Base-by-base conservation (phyloP, 2,329 filamentous ascomycete species). In the Scedosporium aurantiacum region DNA sequence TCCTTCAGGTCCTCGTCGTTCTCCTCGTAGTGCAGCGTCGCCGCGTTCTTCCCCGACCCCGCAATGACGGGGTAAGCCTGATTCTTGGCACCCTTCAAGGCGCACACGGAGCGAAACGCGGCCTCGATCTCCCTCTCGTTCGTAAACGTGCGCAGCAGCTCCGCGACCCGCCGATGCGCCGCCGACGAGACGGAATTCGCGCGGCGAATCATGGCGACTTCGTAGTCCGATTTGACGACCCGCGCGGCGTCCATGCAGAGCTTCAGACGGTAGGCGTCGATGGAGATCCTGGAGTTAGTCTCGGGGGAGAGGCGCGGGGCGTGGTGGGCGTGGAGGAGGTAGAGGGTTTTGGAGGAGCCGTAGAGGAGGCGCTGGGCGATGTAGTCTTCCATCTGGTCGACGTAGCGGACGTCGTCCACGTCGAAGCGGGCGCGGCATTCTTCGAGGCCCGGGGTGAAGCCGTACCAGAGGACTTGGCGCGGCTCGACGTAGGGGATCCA, bases 11-110 rank as follows among this genome's bases (percentile, higher is more conserved):
- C 74, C 67, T 88, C 82, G 68, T 95, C 81, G 70, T 99, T 97
- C 60, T 82, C 83, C 52, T 83, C 82, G 72, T 99, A 99, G 73
- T 99, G 94, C 47, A 97, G 78, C 0, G 89, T 92, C 14, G 88
- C 86, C 5, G 89, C 91, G 69, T 94, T 94, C n/a, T 79, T 70
- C 1, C 93, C 93, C 1, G 88, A 85, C 1, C 89, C 93, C 55
- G 90, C 90, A 67, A 99, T 97, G n/a, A 91, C 83, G 56, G 87
- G 84, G 71, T 99, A 99, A 0, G 93, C 86, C 76, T 96, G 90
- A 58, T 84, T 78, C 65, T 88, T 88, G 3, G 90, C 88, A 64
- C 88, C 89, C 60, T 82, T 78, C 6, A 86, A 81, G 58, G 89
- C 85, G 71, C 91, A 96, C 23, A 83, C 82, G 40, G 84, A 81